Conservation (phyloP, 176 grass and related monocot genomes). For the Tuctoria greenei region DNA sequence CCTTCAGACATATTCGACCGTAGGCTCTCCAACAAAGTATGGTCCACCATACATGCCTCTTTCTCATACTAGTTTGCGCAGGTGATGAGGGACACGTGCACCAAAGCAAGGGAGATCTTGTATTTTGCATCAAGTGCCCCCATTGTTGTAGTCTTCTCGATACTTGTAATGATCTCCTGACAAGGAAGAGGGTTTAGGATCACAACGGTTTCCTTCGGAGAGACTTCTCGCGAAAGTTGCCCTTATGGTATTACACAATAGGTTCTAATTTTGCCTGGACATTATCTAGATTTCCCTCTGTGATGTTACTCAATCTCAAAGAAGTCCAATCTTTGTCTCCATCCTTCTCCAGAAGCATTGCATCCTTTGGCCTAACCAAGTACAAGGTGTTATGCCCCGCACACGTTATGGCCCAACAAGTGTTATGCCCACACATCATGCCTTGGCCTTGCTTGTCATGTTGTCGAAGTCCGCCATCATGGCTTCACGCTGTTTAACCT, state of each 20-base stretch:
- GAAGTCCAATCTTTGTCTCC: slow-evolving; percentile 51
- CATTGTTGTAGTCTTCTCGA: too few relatives aligned
- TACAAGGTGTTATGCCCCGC: slow-evolving; percentile 52
- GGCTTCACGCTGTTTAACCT: slow-evolving; percentile 35
- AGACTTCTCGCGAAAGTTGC: slow-evolving; percentile 60
- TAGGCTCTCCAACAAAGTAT: slow-evolving; percentile 43
- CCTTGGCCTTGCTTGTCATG: slow-evolving; percentile 56
- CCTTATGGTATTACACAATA: slow-evolving; percentile 69
- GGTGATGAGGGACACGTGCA: slow-evolving; percentile 52
- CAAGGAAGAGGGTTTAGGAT: too few relatives aligned
- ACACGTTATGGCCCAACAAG: slow-evolving; percentile 78
- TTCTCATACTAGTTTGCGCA: slow-evolving; percentile 33
- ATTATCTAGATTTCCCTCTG: slow-evolving; percentile 41
- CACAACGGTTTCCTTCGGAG: slow-evolving; percentile 69
- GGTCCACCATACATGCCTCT: slow-evolving; percentile 44
- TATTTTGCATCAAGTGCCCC: slow-evolving; percentile 58
- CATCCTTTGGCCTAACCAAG: slow-evolving; percentile 71
- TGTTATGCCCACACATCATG: slow-evolving; percentile 80
- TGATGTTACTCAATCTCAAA: slow-evolving; percentile 52
- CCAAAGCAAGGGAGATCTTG: slow-evolving; percentile 60
- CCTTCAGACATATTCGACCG: slow-evolving; percentile 44
- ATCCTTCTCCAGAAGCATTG: too few relatives aligned
- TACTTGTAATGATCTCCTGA: too few relatives aligned
- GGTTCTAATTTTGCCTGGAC: slow-evolving; percentile 49
- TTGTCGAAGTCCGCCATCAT: slow-evolving; percentile 70